Percentiles rank a stretch among this genome's conserved stretches.
phyloP scores from a whole-genome alignment of 2,329 filamentous ascomycete species.

The Xylaria digitata region DNA sequence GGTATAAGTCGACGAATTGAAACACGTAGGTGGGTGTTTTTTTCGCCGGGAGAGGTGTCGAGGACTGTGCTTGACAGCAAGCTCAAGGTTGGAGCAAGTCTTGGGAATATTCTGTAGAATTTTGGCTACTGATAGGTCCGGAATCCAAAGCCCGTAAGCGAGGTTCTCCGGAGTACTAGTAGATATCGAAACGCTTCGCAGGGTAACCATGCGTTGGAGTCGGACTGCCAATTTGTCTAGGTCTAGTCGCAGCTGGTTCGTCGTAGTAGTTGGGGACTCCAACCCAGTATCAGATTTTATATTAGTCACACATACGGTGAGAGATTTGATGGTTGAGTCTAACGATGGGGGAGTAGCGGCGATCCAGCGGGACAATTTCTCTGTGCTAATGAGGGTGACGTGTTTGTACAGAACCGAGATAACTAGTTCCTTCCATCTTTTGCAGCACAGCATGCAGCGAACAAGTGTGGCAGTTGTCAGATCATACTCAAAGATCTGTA shows the following conservation, averaged over 20 bases:
- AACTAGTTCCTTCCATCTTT: constrained; percentile 22
- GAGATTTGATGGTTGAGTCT: not conserved
- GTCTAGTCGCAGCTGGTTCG: no score
- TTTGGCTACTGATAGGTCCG: no score
- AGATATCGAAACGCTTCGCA: not conserved
- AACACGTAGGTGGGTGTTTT: constrained; percentile 21
- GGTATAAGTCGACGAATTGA: constrained; percentile 28
- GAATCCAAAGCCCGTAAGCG: no score
- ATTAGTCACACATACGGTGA: not conserved
- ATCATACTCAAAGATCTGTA: not conserved
- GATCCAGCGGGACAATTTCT: constrained; percentile 14
- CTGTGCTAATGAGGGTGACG: not conserved
- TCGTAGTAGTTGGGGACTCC: no score
- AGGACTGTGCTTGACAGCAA: no score
- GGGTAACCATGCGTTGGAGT: not conserved
- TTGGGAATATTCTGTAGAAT: no score
- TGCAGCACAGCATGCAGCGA: constrained; percentile 23
- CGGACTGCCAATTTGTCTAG: no score
- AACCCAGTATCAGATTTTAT: not conserved
- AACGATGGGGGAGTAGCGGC: not conserved
- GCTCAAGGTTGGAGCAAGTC: no score
- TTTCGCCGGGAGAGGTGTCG: no score
- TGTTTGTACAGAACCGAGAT: constrained; percentile 28
- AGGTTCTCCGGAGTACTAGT: no score
- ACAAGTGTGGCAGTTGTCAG: constrained; percentile 2